Percentiles rank a stretch among this genome's conserved stretches.
Conservation (phyloP, 345 rosid genomes). For the Moricandia moricandioides region DNA sequence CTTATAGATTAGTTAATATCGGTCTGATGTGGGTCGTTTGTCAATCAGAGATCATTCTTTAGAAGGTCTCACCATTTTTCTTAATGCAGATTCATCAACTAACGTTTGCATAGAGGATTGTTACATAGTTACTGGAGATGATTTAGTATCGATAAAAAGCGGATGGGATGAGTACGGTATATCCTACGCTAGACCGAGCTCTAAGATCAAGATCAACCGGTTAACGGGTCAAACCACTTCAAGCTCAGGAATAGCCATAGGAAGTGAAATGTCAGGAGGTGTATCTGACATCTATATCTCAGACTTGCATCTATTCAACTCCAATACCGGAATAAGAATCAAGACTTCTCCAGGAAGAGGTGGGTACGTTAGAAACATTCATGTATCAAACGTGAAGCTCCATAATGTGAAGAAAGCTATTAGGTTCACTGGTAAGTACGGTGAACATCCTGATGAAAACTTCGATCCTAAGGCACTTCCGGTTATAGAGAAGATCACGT, state of each 20-base stretch:
- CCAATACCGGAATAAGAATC: conserved; percentile 65
- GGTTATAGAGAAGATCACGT: conserved; percentile 56
- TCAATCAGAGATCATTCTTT: too few relatives aligned
- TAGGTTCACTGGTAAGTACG: conserved; percentile 64
- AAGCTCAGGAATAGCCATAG: conserved; percentile 81
- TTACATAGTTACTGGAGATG: conserved; percentile 59
- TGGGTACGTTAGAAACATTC: conserved; percentile 80
- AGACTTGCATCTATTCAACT: conserved; percentile 55
- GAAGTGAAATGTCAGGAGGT: conserved; percentile 98
- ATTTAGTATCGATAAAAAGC: conserved; percentile 81
- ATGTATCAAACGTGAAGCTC: conserved; percentile 58
- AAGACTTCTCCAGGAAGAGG: conserved; percentile 94
- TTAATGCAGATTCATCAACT: conserved; percentile 63
- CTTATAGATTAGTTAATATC: too few relatives aligned
- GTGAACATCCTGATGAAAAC: conserved; percentile 84
- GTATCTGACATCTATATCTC: conserved; percentile 60
- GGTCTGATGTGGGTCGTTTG: too few relatives aligned
- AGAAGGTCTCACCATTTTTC: too few relatives aligned
- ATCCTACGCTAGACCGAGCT: conserved; percentile 44
- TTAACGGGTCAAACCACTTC: conserved; percentile 1
- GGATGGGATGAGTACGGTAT: conserved; percentile 74
- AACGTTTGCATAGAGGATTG: conserved; percentile 92
- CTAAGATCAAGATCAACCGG: conserved; percentile 39
- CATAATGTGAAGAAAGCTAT: conserved; percentile 58
- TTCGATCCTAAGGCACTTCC: conserved; percentile 80